phyloP scores from a whole-genome alignment of 768 basidiomycete species.

The Fistulinella prunicolor region DNA sequence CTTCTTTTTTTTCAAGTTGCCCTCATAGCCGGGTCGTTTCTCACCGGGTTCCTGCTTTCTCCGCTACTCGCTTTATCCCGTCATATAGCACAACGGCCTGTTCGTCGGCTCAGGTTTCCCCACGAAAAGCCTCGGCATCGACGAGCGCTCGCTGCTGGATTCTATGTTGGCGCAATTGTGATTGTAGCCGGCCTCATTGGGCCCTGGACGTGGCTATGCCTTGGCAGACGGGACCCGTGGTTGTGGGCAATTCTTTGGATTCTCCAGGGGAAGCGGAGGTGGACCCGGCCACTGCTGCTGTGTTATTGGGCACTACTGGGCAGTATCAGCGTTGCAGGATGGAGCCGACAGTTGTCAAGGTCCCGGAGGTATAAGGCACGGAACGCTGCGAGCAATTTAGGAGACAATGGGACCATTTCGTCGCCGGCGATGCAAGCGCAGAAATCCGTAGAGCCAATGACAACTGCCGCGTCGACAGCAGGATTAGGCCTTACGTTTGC shows the following conservation, averaged over 20 bases:
- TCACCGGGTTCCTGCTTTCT: slow-evolving; percentile 93
- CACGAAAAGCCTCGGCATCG: slow-evolving; percentile 81
- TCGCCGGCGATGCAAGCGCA: slow-evolving; percentile 24
- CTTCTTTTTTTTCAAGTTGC: slow-evolving; percentile 90
- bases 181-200: slow-evolving; percentile 84
- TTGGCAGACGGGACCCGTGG: slow-evolving; percentile 83
- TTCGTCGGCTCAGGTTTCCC: slow-evolving; percentile 75
- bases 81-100: slow-evolving; percentile 84
- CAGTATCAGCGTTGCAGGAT: slow-evolving; percentile 85
- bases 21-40: slow-evolving; percentile 85
- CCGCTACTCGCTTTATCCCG: slow-evolving; percentile 90
- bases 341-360: slow-evolving; percentile 87
- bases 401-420: slow-evolving; percentile 35
- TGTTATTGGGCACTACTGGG: slow-evolving; percentile 84
- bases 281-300: slow-evolving; percentile 76
- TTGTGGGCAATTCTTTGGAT: slow-evolving; percentile 79
- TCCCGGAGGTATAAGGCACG: slow-evolving; percentile 64
- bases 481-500: slow-evolving; percentile 36
- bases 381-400: slow-evolving; percentile 32
- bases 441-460: slow-evolving; percentile 16
- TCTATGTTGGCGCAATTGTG: slow-evolving; percentile 73
- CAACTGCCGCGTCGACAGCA: slow-evolving; percentile 13
- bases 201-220: slow-evolving; percentile 87
- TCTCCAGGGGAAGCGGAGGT: slow-evolving; percentile 68
- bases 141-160: slow-evolving; percentile 78